Evolutionary conservation across 2,329 filamentous ascomycete genomes (phyloP), one percentile per base, ranked within the genome.

Genomic region (Apiospora sp.): DNA sequence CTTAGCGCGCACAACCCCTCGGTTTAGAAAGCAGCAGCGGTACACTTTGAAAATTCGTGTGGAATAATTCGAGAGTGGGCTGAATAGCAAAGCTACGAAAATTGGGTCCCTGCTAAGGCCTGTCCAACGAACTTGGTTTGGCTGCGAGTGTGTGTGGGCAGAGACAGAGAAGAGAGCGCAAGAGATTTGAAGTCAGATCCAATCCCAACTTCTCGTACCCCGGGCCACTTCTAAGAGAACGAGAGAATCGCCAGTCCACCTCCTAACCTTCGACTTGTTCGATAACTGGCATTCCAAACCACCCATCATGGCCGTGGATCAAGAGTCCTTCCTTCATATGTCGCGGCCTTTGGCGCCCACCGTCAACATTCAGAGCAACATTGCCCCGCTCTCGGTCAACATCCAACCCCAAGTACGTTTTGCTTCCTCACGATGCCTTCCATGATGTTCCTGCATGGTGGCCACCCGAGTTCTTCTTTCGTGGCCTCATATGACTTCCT

Each of bases 251-350:
- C 67, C 67, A 69, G 67, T 69, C 67, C 67, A 37, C 67, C 67
- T 37, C 67, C 44, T 22, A 49, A 13, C 67, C 67, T 46, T 48
- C 67, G 67, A 69, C 67, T 37, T 37, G 44, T 22, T 49, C 67
- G 67, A 69, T 49, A 49, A 69, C 67, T 68, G 67, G 67, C 67
- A 69, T 69, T 41, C 37, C 74, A 61, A 72, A 75, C 73, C 70
- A 74, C 86, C 84, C 89, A 95, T 81, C 85, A 98, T 97, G 95
- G 92, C 94, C 84, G 87, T 90, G 81, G 87, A 92, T 83, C 88
- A 90, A 80, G 93, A 96, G 84, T 93, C 93, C 76, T 98, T 98
- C 88, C 92, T 98, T 81, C 96, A 99, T 85, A 92, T 99, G 78
- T 92, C 96, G 81, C 92, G 96, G 84, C 96, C 96, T 80, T 89